Conservation (phyloP, 805 yeast species). For the Spathaspora girioi region DNA sequence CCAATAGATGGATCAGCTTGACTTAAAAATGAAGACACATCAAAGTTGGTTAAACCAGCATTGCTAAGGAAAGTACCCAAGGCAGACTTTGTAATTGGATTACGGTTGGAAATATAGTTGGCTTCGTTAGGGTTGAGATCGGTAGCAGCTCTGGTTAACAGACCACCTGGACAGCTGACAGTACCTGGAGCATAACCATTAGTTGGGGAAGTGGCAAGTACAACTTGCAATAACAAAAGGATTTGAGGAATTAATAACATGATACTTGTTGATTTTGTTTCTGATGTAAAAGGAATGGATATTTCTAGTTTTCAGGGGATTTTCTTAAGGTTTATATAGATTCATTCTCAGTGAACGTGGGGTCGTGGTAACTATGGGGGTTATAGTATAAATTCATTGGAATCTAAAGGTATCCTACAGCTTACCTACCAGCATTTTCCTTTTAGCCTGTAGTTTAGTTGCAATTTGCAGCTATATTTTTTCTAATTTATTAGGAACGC, state of each 20-base stretch:
- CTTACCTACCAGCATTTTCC: not conserved
- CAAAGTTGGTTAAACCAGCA: constrained; percentile 19
- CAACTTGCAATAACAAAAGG: not conserved
- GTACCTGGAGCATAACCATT: constrained; percentile 60
- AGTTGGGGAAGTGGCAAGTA: constrained; percentile 47
- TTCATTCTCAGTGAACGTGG: not conserved
- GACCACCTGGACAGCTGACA: constrained; percentile 47
- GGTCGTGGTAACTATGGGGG: not conserved
- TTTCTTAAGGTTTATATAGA: not conserved
- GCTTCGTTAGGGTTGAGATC: constrained; percentile 44
- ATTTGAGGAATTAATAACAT: not conserved
- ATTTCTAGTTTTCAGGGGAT: not conserved
- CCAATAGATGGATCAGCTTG: constrained; percentile 32
- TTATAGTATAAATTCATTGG: not conserved
- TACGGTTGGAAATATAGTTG: constrained; percentile 50
- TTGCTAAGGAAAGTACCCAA: constrained; percentile 27
- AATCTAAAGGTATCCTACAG: not conserved
- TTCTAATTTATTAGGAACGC: not conserved
- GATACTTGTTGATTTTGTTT: not conserved
- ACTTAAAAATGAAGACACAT: constrained; percentile 26
- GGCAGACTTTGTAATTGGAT: constrained; percentile 41
- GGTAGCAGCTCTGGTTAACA: constrained; percentile 46
- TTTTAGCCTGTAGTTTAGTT: not conserved
- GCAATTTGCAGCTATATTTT: not conserved
- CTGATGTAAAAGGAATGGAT: not conserved